Percentiles rank a stretch among this genome's conserved stretches.
phyloP scores from a whole-genome alignment of 1,284 basidiomycete genomes.

The Ceratobasidium sp. region DNA sequence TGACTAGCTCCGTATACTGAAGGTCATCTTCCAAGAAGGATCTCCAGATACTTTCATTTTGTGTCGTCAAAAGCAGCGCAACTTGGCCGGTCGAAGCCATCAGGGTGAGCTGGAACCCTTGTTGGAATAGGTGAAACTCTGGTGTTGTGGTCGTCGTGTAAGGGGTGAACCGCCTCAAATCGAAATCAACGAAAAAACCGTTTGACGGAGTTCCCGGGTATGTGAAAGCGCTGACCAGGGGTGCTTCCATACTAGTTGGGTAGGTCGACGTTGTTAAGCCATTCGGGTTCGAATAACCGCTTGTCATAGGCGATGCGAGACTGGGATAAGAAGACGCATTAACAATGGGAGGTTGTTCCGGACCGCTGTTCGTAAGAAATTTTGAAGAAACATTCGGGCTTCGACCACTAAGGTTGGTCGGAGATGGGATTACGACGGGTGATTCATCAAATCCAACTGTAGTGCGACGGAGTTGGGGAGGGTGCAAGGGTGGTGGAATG shows the following conservation, averaged over 20 bases:
- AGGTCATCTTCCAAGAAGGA: not conserved
- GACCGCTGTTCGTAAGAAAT: not conserved
- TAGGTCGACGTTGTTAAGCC: not conserved
- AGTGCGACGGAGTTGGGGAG: not conserved
- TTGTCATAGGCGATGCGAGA: too few species aligned
- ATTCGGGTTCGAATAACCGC: not conserved
- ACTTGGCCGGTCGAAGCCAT: constrained; percentile 2
- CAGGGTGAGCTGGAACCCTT: not conserved
- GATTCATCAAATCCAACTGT: not conserved
- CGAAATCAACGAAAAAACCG: not conserved
- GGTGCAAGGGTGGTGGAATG: not conserved
- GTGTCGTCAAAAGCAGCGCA: not conserved
- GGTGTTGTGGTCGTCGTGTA: not conserved
- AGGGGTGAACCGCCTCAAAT: not conserved
- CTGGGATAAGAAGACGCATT: not conserved
- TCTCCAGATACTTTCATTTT: not conserved
- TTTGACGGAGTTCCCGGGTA: not conserved
- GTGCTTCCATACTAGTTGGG: not conserved
- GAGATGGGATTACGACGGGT: not conserved
- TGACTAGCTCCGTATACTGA: not conserved
- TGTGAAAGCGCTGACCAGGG: not conserved
- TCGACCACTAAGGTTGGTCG: too few species aligned
- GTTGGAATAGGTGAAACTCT: not conserved
- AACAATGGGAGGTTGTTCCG: not conserved
- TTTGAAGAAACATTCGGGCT: not conserved